Evolutionary conservation across 2,329 filamentous ascomycete genomes (phyloP).

Genomic region (Colletotrichum sp.): DNA sequence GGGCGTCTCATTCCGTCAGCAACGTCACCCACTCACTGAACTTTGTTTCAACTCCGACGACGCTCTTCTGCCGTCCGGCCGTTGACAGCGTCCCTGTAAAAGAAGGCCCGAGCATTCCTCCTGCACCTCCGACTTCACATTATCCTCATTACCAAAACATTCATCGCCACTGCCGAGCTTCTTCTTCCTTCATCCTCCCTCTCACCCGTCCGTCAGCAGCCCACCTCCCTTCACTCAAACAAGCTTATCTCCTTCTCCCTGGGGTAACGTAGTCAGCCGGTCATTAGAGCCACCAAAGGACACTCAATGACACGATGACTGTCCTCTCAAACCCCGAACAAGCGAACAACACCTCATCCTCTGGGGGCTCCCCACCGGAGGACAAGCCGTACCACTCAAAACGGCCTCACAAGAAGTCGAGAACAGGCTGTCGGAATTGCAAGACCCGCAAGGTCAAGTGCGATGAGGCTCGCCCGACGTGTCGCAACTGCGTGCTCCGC

Average conservation of each 20-base stretch:
- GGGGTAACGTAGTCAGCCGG: not conserved
- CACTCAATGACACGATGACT: slow-evolving; percentile 10
- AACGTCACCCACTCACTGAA: slow-evolving; percentile 19
- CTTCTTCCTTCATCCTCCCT: not conserved
- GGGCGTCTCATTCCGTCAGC: slow-evolving; percentile 9
- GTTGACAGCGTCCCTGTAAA: slow-evolving; percentile 15
- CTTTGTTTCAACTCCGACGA: slow-evolving; percentile 19
- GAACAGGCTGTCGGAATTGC: slow-evolving; percentile 59
- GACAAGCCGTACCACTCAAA: slow-evolving; percentile 46
- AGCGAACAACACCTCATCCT: not conserved
- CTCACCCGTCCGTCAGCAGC: not conserved
- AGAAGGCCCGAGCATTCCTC: slow-evolving; percentile 13
- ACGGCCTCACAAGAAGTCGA: slow-evolving; percentile 60
- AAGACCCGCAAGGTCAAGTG: slow-evolving; percentile 62
- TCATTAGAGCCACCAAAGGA: not conserved
- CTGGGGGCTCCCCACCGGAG: not conserved
- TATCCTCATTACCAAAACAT: not conserved
- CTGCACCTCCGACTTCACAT: not conserved
- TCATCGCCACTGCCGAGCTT: not conserved
- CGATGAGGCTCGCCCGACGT: slow-evolving; percentile 55
- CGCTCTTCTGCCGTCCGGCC: slow-evolving; percentile 10
- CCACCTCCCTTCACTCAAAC: not conserved
- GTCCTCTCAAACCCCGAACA: slow-evolving; percentile 2
- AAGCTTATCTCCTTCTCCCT: not conserved
- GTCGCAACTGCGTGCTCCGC: slow-evolving; percentile 53